phyloP scores from a whole-genome alignment of 768 basidiomycete species.

The Boletus sp. region DNA sequence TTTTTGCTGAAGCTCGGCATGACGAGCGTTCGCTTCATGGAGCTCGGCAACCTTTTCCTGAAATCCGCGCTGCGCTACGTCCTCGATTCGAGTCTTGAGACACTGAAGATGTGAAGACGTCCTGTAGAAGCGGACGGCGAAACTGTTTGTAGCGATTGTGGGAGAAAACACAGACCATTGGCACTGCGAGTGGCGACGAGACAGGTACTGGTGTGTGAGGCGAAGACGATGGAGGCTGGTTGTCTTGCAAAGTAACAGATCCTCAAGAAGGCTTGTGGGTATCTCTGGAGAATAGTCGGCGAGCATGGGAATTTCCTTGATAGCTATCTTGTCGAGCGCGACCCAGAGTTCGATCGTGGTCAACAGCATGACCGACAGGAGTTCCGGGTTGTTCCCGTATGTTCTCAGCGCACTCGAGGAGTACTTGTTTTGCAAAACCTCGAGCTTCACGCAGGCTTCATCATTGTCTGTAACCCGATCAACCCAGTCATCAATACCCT shows the following conservation, averaged over 20 bases:
- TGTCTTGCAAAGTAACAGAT: conserved; percentile 30
- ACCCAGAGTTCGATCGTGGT: conserved; percentile 38
- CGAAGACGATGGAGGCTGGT: conserved; percentile 29
- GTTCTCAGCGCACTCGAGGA: conserved; percentile 19
- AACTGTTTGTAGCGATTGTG: conserved; percentile 11
- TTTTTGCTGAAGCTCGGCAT: conserved; percentile 17
- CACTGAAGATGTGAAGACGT: conserved; percentile 19
- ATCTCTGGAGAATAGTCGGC: conserved; percentile 36
- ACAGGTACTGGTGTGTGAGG: conserved; percentile 32
- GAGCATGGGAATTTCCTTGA: conserved; percentile 26
- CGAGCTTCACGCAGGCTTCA: conserved; percentile 20
- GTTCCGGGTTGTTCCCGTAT: conserved; percentile 39
- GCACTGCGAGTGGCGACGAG: conserved; percentile 24
- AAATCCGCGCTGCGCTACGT: conserved; percentile 19
- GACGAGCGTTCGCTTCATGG: conserved; percentile 12
- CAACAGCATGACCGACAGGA: conserved; percentile 43
- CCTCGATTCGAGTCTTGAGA: conserved; percentile 33
- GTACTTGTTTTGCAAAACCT: conserved; percentile 29
- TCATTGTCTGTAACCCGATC: conserved; percentile 1
- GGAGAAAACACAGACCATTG: conserved; percentile 37
- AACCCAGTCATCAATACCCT: conserved; percentile 37
- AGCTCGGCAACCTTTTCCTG: conserved; percentile 32
- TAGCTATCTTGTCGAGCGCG: conserved; percentile 31
- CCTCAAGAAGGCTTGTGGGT: conserved; percentile 22
- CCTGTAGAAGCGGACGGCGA: conserved; percentile 38